Conservation (phyloP, 2,329 filamentous ascomycete species). For the Esteya vermicola region DNA sequence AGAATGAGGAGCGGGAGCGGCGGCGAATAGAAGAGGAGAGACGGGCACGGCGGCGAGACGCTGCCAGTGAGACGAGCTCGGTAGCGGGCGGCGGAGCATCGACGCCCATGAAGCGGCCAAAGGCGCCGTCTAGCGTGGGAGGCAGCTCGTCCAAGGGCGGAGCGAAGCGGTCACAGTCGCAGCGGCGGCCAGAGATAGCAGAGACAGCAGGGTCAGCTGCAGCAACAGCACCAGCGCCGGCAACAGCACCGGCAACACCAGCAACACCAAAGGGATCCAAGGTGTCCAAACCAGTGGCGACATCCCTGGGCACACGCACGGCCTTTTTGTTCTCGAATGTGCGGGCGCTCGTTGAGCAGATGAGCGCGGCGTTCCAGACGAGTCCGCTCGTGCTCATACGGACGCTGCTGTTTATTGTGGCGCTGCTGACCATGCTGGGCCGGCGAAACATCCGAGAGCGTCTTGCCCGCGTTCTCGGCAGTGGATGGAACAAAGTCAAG, state of each 20-base stretch:
- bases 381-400: slow-evolving; percentile 43
- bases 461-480: slow-evolving; percentile 51
- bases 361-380: slow-evolving; percentile 35
- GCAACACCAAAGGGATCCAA: too few species aligned
- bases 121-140: slow-evolving; percentile 24
- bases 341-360: slow-evolving; percentile 33
- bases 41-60: slow-evolving; percentile 31
- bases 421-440: slow-evolving; percentile 63
- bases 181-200: slow-evolving; percentile 7
- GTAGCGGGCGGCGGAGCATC: slow-evolving; percentile 34
- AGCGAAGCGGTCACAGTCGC: slow-evolving; percentile 18
- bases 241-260: slow-evolving; percentile 6
- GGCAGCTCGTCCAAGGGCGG: slow-evolving; percentile 15
- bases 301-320: slow-evolving; percentile 32
- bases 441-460: slow-evolving; percentile 62
- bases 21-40: slow-evolving; percentile 40
- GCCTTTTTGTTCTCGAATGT: slow-evolving; percentile 38
- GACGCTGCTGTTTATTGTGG: slow-evolving; percentile 65
- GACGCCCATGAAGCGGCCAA: too few species aligned
- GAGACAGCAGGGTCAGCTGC: background rate
- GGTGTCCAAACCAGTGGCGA: too few species aligned
- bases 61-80: slow-evolving; percentile 16
- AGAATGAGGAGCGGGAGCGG: slow-evolving; percentile 43
- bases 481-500: slow-evolving; percentile 67
- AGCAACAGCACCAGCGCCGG: background rate